These are phyloP conservation scores for Coniella vitis DNA, from an alignment of 2,329 filamentous ascomycete species.

Conservation along the genomic window DNA sequence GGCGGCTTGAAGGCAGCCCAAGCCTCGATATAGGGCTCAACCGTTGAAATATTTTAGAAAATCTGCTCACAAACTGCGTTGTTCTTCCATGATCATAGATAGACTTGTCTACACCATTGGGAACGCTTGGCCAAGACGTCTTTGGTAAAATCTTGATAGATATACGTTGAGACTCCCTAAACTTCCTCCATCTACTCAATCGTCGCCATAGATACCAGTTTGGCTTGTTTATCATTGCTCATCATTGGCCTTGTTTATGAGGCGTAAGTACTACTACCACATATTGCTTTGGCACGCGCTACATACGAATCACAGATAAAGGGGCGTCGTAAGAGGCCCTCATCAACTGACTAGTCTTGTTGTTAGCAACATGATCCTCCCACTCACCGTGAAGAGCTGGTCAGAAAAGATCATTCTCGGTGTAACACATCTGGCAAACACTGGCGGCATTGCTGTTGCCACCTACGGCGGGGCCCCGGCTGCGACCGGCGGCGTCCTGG, in stretches of 20 bases:
- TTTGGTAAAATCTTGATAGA: too few species aligned
- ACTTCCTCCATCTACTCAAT: too few species aligned
- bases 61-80: too few species aligned
- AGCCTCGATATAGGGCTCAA: neutral
- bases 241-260: slow-evolving; percentile 23
- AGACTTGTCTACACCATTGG: too few species aligned
- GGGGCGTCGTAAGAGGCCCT: too few species aligned
- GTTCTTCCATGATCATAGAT: too few species aligned
- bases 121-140: too few species aligned
- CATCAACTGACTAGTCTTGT: slow-evolving; percentile 1
- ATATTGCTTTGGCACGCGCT: neutral
- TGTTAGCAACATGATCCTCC: slow-evolving; percentile 9
- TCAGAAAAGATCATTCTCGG: slow-evolving; percentile 20
- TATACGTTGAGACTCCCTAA: too few species aligned
- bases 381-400: slow-evolving; percentile 2
- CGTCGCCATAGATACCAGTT: too few species aligned
- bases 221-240: slow-evolving; percentile 14
- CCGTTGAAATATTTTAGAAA: too few species aligned
- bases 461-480: slow-evolving; percentile 18
- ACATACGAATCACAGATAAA: too few species aligned
- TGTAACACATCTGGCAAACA: slow-evolving; percentile 20
- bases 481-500: slow-evolving; percentile 15
- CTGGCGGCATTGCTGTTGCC: slow-evolving; percentile 17
- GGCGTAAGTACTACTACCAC: slow-evolving; percentile 15
- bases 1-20: slow-evolving; percentile 6